Evolutionary conservation across 352 stramenopile species (phyloP).

Genomic region (Pythium plurisporium): DNA sequence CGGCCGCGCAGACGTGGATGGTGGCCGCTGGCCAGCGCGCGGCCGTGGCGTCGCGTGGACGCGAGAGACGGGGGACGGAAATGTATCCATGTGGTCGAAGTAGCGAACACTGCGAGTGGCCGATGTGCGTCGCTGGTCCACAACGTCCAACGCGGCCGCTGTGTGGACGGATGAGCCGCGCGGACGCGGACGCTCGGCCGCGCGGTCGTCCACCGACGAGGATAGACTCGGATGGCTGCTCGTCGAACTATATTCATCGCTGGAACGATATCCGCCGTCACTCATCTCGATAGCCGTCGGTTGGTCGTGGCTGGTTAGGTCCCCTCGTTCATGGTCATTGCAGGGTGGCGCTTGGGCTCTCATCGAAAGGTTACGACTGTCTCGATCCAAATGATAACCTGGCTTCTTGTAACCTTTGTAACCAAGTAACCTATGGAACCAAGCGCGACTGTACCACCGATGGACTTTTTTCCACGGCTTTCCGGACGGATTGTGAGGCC

Average conservation of each 20-base stretch:
- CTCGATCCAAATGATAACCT: too few species aligned
- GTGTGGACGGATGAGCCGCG: conserved; percentile 17
- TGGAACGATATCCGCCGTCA: neutral
- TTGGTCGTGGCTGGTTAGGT: neutral
- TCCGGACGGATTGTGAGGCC: too few species aligned
- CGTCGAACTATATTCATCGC: neutral
- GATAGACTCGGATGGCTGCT: neutral
- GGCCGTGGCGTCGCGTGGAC: neutral
- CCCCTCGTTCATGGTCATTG: neutral
- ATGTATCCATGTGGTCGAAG: neutral
- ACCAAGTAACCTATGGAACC: too few species aligned
- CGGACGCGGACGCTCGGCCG: neutral
- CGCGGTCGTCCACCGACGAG: neutral
- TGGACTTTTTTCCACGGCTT: too few species aligned
- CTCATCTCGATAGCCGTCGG: neutral
- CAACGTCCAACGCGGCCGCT: conserved; percentile 3
- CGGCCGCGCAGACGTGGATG: neutral
- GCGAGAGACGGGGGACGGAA: neutral
- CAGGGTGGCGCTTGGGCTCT: neutral
- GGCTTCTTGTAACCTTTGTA: too few species aligned
- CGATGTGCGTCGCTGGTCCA: neutral
- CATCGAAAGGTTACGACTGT: neutral
- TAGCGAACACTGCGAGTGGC: conserved; percentile 12
- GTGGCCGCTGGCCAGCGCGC: too few species aligned
- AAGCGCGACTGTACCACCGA: too few species aligned